Percentiles rank a stretch among this genome's conserved stretches.
phyloP scores from a whole-genome alignment of 257 asterid species.

The Salvia miltiorrhiza region DNA sequence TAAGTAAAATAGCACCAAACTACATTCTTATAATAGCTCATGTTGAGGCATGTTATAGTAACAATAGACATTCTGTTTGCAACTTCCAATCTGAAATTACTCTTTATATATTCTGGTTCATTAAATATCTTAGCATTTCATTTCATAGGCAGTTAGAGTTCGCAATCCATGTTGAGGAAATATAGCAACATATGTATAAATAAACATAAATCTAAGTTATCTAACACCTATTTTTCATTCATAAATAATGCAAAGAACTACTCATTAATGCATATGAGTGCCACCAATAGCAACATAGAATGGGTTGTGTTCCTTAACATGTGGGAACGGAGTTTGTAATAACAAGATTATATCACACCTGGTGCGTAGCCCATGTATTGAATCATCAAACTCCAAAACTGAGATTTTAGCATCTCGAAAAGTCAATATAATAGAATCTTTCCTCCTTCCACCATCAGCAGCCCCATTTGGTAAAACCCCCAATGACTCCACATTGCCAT shows the following conservation, averaged over 20 bases:
- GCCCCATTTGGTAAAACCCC: constrained; percentile 71
- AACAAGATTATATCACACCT: constrained; percentile 49
- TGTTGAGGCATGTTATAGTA: neutral
- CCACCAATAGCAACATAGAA: neutral
- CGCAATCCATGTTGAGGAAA: constrained; percentile 3
- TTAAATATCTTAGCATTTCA: constrained; percentile 1
- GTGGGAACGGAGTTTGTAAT: neutral
- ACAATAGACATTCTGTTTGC: neutral
- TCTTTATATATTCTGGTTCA: constrained; percentile 11
- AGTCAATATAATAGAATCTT: constrained; percentile 78
- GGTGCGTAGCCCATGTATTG: constrained; percentile 79
- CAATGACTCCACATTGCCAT: constrained; percentile 91
- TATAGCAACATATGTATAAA: neutral
- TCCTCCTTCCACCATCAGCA: constrained; percentile 68
- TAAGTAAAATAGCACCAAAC: constrained; percentile 10
- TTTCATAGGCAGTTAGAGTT: neutral
- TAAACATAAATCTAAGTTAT: neutral
- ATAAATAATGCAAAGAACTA: neutral
- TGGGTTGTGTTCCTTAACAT: neutral
- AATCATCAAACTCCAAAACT: constrained; percentile 87
- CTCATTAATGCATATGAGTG: neutral
- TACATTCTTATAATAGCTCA: constrained; percentile 6
- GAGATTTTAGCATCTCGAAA: constrained; percentile 89
- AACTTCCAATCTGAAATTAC: constrained; percentile 11
- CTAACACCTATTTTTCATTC: neutral